A percentile compares a stretch with the other conserved stretches of the same genome.
Conservation (phyloP, 495 filamentous ascomycete species). For the Halenospora varia region DNA sequence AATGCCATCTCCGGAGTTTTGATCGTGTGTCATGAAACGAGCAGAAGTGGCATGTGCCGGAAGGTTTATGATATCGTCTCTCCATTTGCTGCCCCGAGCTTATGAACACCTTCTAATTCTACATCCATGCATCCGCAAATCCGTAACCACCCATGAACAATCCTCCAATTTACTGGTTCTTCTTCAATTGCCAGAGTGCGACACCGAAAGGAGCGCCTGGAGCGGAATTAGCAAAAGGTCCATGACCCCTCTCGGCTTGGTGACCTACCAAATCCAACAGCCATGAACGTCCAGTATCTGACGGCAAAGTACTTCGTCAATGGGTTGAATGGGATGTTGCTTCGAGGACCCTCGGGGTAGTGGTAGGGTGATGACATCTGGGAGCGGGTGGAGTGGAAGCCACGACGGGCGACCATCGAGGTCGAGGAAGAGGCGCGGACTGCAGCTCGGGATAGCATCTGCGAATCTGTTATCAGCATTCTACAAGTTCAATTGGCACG, state of each 20-base stretch:
- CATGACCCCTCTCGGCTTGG: not conserved
- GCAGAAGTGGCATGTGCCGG: not conserved
- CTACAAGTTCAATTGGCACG: conserved; percentile 1
- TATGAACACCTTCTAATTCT: conserved; percentile 12
- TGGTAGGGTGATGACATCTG: conserved; percentile 90
- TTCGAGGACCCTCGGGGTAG: conserved; percentile 93
- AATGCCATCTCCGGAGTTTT: not conserved
- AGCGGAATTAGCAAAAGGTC: not conserved
- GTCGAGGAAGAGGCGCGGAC: conserved; percentile 59
- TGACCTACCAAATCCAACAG: conserved; percentile 22
- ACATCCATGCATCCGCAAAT: not conserved
- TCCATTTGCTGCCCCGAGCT: conserved; percentile 4
- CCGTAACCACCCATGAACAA: not conserved
- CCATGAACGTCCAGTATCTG: conserved; percentile 72
- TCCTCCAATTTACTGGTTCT: conserved; percentile 21
- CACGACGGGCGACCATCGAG: conserved; percentile 76
- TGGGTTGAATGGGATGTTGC: conserved; percentile 96
- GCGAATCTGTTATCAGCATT: conserved; percentile 8
- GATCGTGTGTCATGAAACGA: not conserved
- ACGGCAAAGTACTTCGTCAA: conserved; percentile 76
- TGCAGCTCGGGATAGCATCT: conserved; percentile 87
- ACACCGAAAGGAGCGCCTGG: conserved; percentile 22
- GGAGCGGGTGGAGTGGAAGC: conserved; percentile 86
- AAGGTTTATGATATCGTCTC: not conserved
- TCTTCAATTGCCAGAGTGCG: conserved; percentile 28